phyloP scores from a whole-genome alignment of 805 yeast genomes.

The Kazachstania kunashirensis region DNA sequence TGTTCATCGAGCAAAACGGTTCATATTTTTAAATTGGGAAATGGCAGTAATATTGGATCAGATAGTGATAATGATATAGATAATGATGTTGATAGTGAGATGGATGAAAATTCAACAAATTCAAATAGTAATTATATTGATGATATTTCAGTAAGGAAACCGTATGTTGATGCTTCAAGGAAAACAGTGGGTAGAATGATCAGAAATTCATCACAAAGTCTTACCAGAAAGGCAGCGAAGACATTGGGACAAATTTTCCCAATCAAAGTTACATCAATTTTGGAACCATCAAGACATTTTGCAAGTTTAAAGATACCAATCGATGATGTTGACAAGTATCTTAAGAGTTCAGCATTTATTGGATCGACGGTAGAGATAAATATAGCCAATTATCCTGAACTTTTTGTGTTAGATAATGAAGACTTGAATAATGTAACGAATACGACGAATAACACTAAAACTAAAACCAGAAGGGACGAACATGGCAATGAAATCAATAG shows the following conservation, averaged over 20 bases:
- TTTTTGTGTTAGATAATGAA: conserved; percentile 11
- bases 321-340: conserved; percentile 9
- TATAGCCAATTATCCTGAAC: conserved; percentile 24
- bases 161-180: conserved; percentile 61
- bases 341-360: conserved; percentile 20
- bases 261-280: conserved; percentile 58
- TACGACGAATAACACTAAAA: conserved; percentile 3
- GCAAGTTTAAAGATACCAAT: conserved; percentile 72
- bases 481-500: neutral
- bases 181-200: conserved; percentile 67
- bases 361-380: conserved; percentile 30
- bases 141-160: conserved; percentile 26
- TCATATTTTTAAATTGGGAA: conserved; percentile 69
- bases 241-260: conserved; percentile 85
- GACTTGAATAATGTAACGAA: conserved; percentile 1
- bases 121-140: neutral
- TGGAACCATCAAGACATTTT: conserved; percentile 87
- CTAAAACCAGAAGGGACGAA: neutral
- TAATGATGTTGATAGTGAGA: neutral
- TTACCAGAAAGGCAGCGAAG: conserved; percentile 76
- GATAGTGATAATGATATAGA: conserved; percentile 20
- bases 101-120: conserved; percentile 1
- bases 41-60: conserved; percentile 19
- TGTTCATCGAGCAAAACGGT: conserved; percentile 86
- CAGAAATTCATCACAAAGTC: conserved; percentile 64